phyloP scores from a whole-genome alignment of 2,329 filamentous ascomycete genomes.

The Pestalotiopsis sp. region DNA sequence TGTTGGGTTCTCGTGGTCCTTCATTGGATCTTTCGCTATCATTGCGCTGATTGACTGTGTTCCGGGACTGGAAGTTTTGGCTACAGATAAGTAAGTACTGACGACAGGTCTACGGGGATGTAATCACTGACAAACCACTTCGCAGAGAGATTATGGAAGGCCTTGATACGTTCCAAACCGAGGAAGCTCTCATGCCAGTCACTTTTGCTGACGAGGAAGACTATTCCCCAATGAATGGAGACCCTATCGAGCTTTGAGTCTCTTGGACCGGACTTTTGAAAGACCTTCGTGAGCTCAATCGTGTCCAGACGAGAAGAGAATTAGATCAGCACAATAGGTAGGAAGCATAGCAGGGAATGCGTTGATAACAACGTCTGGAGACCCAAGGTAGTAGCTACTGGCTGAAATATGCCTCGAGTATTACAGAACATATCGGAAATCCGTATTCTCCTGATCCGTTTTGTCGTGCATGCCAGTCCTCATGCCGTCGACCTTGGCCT shows the following conservation, averaged over 20 bases:
- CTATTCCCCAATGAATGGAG: conserved; percentile 20
- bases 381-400: no score
- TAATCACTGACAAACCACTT: background rate
- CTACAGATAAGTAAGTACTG: conserved; percentile 46
- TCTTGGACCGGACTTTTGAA: background rate
- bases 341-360: no score
- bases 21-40: conserved; percentile 46
- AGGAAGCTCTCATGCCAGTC: conserved; percentile 42
- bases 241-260: conserved; percentile 14
- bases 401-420: background rate
- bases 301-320: no score
- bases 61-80: conserved; percentile 51
- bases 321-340: no score
- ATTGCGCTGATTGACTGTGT: conserved; percentile 53
- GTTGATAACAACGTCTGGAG: no score
- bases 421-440: conserved; percentile 52
- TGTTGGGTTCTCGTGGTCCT: conserved; percentile 52
- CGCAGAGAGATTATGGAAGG: conserved; percentile 44
- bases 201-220: conserved; percentile 25
- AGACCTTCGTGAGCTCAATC: background rate
- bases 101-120: background rate
- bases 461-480: conserved; percentile 55
- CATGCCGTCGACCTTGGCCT: conserved; percentile 48
- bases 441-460: conserved; percentile 56
- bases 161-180: conserved; percentile 50